These are phyloP conservation scores for Sindora glabra DNA, from an alignment of 306 rosid genomes.

Conservation along the genomic window DNA sequence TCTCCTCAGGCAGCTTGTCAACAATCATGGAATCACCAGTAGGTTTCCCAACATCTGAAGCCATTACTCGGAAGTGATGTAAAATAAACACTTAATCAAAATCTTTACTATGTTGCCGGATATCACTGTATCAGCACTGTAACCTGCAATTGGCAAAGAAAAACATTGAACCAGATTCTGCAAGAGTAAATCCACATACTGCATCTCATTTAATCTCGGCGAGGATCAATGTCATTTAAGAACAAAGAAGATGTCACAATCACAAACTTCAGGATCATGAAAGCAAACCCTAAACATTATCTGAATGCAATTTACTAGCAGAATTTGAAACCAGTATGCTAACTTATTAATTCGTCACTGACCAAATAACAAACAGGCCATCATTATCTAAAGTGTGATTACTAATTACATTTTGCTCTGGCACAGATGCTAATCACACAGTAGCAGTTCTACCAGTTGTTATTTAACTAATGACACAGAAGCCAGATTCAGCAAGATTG, in stretches of 20 bases:
- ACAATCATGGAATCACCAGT: conserved; percentile 17
- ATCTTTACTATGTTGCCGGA: background rate
- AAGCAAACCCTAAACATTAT: no score
- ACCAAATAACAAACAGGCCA: no score
- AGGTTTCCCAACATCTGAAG: conserved; percentile 27
- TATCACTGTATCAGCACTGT: background rate
- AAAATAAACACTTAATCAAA: background rate
- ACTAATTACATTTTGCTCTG: no score
- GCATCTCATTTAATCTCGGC: background rate
- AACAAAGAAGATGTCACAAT: background rate
- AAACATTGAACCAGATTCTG: background rate
- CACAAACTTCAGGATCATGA: no score
- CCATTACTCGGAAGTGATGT: conserved; percentile 22
- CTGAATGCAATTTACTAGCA: no score
- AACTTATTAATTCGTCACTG: no score
- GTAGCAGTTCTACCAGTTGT: no score
- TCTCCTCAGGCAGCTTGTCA: conserved; percentile 48
- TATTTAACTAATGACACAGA: no score
- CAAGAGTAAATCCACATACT: background rate
- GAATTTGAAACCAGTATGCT: no score
- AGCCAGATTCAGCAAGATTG: no score
- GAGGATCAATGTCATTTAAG: background rate
- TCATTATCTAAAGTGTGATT: no score
- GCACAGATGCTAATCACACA: no score
- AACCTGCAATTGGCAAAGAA: background rate